A percentile compares a stretch with the other conserved stretches of the same genome.
phyloP scores from a whole-genome alignment of 23 red algal genomes.

The Chondrus crispus region DNA sequence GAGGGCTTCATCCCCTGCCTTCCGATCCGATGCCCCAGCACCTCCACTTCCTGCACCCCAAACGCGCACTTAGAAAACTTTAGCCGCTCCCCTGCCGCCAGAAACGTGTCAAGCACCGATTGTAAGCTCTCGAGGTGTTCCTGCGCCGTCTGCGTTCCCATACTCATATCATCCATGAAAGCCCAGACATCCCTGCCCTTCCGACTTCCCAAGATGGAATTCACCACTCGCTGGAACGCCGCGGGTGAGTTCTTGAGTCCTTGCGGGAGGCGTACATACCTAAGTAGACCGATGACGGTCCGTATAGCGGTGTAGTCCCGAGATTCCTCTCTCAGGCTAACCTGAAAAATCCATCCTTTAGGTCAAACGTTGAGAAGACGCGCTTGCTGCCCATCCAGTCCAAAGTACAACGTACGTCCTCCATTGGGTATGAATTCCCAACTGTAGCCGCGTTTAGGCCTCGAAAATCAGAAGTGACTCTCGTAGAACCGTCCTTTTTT shows the following conservation, averaged over 20 bases:
- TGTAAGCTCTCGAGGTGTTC: no score
- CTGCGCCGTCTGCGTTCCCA: no score
- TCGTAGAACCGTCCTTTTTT: background rate
- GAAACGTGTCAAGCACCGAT: no score
- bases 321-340: background rate
- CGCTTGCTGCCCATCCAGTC: background rate
- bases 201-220: no score
- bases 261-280: background rate
- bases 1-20: no score
- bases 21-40: no score
- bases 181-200: no score
- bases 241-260: constrained; percentile 12
- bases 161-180: no score
- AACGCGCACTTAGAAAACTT: no score
- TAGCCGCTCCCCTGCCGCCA: no score
- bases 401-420: background rate
- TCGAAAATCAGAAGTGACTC: constrained; percentile 33
- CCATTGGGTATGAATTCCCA: background rate
- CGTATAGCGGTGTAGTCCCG: constrained; percentile 2
- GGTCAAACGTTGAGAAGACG: constrained; percentile 7
- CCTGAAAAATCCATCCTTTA: constrained; percentile 16
- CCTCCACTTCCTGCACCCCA: no score
- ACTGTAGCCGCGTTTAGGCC: constrained; percentile 6
- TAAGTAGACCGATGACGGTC: constrained; percentile 28
- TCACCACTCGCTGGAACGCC: constrained; percentile 33